Evolutionary conservation across 2,329 filamentous ascomycete species (phyloP).

Genomic region (Phialemonium atrogriseum): DNA sequence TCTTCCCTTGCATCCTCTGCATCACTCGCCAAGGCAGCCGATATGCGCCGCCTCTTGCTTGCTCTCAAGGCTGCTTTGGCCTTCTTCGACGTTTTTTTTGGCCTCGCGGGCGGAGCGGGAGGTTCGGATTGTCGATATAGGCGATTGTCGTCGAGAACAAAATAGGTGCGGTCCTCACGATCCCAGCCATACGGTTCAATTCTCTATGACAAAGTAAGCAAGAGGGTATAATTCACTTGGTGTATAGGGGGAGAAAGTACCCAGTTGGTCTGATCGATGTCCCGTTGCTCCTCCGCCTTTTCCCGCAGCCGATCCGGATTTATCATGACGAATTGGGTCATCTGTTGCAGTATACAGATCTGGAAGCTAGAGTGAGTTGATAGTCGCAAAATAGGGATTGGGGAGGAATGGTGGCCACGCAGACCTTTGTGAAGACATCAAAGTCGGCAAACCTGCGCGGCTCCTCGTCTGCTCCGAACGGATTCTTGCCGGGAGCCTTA

Average conservation of each 20-base stretch:
- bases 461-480: slow-evolving; percentile 71
- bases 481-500: slow-evolving; percentile 74
- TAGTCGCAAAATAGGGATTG: too few relatives aligned
- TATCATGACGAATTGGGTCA: slow-evolving; percentile 82
- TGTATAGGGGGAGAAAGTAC: slow-evolving; percentile 49
- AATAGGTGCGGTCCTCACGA: slow-evolving; percentile 76
- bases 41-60: slow-evolving; percentile 63
- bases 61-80: slow-evolving; percentile 55
- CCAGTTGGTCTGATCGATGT: slow-evolving; percentile 76
- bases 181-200: slow-evolving; percentile 89
- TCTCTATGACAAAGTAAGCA: slow-evolving; percentile 35
- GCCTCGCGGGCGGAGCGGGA: slow-evolving; percentile 51
- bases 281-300: slow-evolving; percentile 74
- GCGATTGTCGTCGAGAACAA: slow-evolving; percentile 86
- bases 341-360: slow-evolving; percentile 74
- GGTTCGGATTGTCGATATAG: slow-evolving; percentile 83
- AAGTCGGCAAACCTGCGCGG: slow-evolving; percentile 72
- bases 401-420: too few relatives aligned
- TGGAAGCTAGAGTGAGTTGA: slow-evolving; percentile 21
- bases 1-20: slow-evolving; percentile 29
- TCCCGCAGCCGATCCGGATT: slow-evolving; percentile 82
- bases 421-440: slow-evolving; percentile 70
- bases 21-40: slow-evolving; percentile 28
- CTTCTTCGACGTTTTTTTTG: slow-evolving; percentile 57
- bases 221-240: slow-evolving; percentile 20